Conservation (phyloP, 257 asterid species). For the Coffea eugenioides region DNA sequence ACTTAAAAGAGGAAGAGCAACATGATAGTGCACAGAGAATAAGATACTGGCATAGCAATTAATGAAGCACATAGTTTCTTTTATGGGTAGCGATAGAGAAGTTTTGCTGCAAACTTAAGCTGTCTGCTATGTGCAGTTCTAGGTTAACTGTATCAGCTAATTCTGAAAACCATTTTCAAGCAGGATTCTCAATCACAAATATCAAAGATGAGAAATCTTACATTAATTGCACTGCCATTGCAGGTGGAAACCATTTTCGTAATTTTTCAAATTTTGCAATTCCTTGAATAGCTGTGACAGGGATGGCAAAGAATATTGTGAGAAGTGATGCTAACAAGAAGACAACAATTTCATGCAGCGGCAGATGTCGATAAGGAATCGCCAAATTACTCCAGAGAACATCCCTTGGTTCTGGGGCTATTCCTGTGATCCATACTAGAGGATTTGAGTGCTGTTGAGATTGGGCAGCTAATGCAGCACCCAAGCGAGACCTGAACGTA, state of each 20-base stretch:
- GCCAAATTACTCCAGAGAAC: slow-evolving; percentile 79
- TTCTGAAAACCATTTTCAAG: background rate
- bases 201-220: slow-evolving; percentile 32
- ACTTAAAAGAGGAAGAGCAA: background rate
- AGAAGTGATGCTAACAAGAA: slow-evolving; percentile 59
- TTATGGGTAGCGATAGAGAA: too few species aligned
- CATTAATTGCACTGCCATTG: slow-evolving; percentile 85
- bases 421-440: slow-evolving; percentile 75
- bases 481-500: slow-evolving; percentile 87
- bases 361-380: slow-evolving; percentile 49
- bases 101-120: too few species aligned
- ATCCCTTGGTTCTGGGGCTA: slow-evolving; percentile 96
- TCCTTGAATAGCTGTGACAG: slow-evolving; percentile 94
- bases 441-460: slow-evolving; percentile 90
- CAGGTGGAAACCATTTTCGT: slow-evolving; percentile 94
- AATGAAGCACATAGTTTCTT: too few species aligned
- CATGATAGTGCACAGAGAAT: background rate
- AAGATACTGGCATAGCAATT: background rate
- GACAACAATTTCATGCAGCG: slow-evolving; percentile 58
- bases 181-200: background rate
- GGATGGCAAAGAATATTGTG: slow-evolving; percentile 86
- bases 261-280: slow-evolving; percentile 75
- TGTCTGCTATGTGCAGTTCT: too few species aligned
- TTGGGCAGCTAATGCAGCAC: slow-evolving; percentile 93
- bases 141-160: background rate